Base-by-base conservation (phyloP, 2,329 filamentous ascomycete genomes). In the Raffaelea arxii region DNA sequence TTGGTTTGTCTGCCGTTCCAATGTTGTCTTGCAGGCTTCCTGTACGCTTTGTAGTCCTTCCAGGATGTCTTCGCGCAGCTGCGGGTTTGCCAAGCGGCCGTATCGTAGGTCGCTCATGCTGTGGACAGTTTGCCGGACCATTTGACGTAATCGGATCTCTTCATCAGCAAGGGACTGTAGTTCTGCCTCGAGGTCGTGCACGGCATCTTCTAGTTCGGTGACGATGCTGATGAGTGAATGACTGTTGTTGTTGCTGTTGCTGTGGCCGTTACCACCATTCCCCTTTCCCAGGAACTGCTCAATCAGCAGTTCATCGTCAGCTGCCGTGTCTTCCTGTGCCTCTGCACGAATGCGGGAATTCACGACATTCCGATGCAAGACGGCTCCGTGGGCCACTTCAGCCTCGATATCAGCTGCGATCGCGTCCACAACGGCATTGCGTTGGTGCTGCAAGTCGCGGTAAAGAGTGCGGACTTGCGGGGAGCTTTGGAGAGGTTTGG, bases 21-120 rank as follows among this genome's bases (percentile, higher is more conserved):
- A 19, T 14, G 46, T 25, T 9, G 55, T 59, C 49, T 75, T 71
- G 61, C 84, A 89, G 22, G 74, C 71, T 51, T 78, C 70, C 59
- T 85, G 78, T 27, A 88, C 68, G 51, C 74, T 72, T 51, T 71
- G 67, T 30, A 92, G 66, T 6, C 82, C 82, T 41, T 82, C 75
- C 18, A 88, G 66, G 25, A 87, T 76, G 53, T 89, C 82, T 41
- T 78, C 72, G 23, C 71, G 71, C 25, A 90, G 65, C 49, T 78
- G 71, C 21, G 71, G 62, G 52, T 85, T 84, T 30, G 77, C 72
- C 48, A 92, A 75, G 46, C 80, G 81, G 32, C 89, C 88, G 57
- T 92, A 91, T 40, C 86, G 80, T 46, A 94, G 70, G 63, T 94
- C 86, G 62, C 87, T 94, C 60, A 95, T 67, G 41, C 77, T 78